A percentile compares a stretch with the other conserved stretches of the same genome.
phyloP scores from a whole-genome alignment of 2,329 filamentous ascomycete species.

The Chrysoporthe puriensis region DNA sequence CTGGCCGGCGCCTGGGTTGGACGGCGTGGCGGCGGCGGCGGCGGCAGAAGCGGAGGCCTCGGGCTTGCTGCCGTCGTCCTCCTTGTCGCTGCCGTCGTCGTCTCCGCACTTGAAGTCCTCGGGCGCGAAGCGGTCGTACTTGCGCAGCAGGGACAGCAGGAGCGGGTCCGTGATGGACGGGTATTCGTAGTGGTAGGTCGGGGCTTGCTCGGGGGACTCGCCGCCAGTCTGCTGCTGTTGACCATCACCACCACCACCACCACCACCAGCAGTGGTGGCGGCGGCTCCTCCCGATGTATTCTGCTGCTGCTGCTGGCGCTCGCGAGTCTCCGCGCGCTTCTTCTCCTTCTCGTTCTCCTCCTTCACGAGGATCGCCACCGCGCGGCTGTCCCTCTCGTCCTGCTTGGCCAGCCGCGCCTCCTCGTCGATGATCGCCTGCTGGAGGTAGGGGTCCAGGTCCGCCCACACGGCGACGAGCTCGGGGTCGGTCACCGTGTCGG shows the following conservation, averaged over 20 bases:
- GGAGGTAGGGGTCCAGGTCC: conserved; percentile 10
- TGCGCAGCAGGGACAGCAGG: conserved; percentile 19
- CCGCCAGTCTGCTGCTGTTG: no score
- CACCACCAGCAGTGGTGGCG: no score
- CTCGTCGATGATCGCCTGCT: conserved; percentile 2
- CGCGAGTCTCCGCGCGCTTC: not conserved
- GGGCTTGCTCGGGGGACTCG: not conserved
- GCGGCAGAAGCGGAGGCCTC: no score
- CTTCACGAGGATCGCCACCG: conserved; percentile 6
- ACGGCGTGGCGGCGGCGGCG: no score
- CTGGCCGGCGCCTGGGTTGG: no score
- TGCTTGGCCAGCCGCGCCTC: not conserved
- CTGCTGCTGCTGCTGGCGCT: not conserved
- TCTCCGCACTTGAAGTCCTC: not conserved
- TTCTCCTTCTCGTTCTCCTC: not conserved
- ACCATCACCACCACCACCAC: no score
- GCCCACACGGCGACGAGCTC: conserved; percentile 17
- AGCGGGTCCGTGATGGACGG: conserved; percentile 17
- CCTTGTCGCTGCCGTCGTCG: not conserved
- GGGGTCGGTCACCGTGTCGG: conserved; percentile 11
- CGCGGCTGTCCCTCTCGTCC: not conserved
- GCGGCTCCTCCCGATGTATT: no score
- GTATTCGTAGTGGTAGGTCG: conserved; percentile 12
- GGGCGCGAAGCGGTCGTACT: conserved; percentile 17
- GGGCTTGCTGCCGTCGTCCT: not conserved